Evolutionary conservation across 371 early-diverging fungal genomes (phyloP).

Genomic region (Actinomortierella wolfii): DNA sequence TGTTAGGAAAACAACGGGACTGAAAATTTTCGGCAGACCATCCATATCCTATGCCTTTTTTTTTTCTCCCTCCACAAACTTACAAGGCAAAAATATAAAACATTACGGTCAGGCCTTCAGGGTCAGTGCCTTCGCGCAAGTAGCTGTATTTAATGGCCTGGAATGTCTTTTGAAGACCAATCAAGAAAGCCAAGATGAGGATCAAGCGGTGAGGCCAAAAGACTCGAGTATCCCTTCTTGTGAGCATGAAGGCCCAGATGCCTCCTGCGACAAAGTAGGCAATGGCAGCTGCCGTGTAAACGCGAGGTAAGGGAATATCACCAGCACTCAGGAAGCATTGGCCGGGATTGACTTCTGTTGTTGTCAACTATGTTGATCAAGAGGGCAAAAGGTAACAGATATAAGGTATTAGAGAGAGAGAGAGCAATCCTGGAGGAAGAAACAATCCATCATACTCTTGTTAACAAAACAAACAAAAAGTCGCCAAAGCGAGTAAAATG

Average conservation of each 20-base stretch:
- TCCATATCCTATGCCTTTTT: too few species aligned
- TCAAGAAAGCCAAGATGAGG: constrained; percentile 51
- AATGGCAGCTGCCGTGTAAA: constrained; percentile 49
- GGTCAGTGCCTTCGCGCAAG: constrained; percentile 51
- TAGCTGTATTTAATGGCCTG: constrained; percentile 59
- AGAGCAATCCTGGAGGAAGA: neutral
- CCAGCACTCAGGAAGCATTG: constrained; percentile 59
- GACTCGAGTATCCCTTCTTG: constrained; percentile 50
- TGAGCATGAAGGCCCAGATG: constrained; percentile 47
- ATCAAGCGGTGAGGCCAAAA: constrained; percentile 62
- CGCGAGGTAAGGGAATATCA: constrained; percentile 56
- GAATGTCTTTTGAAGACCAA: constrained; percentile 57
- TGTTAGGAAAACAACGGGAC: too few species aligned
- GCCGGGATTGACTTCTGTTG: constrained; percentile 54
- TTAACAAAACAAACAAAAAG: too few species aligned
- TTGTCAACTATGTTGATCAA: constrained; percentile 44
- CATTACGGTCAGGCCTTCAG: constrained; percentile 61
- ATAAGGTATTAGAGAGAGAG: neutral
- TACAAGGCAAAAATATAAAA: constrained; percentile 63
- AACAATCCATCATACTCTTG: too few species aligned
- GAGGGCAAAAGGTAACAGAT: neutral
- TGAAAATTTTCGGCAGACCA: too few species aligned
- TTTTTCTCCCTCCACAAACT: too few species aligned
- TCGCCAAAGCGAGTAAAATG: too few species aligned
- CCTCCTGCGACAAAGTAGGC: constrained; percentile 46